Percentiles rank a stretch among this genome's conserved stretches.
Conservation (phyloP, 1,284 basidiomycete species). For the Trametes polyzona region DNA sequence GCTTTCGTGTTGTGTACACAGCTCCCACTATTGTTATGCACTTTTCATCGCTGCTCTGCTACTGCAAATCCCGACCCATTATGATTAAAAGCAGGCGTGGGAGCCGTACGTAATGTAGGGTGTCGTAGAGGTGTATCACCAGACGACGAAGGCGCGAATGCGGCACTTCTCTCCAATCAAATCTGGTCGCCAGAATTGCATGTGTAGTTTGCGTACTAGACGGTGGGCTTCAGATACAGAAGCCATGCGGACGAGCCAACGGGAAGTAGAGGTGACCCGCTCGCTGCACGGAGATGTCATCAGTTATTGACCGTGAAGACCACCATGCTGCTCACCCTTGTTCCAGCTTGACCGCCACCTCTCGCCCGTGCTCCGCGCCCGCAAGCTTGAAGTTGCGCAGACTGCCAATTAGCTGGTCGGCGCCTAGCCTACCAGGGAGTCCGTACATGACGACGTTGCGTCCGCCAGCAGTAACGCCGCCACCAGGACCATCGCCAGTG, state of each 20-base stretch:
- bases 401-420: slow-evolving; percentile 42
- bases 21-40: slow-evolving; percentile 1
- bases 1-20: not conserved
- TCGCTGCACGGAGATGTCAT: not conserved
- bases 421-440: slow-evolving; percentile 51
- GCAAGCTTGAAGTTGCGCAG: slow-evolving; percentile 51
- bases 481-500: slow-evolving; percentile 56
- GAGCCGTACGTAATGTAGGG: not conserved
- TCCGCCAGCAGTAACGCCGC: slow-evolving; percentile 49
- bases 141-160: slow-evolving; percentile 62
- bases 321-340: slow-evolving; percentile 44
- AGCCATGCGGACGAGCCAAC: slow-evolving; percentile 54
- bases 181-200: slow-evolving; percentile 50
- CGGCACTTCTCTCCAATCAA: slow-evolving; percentile 45
- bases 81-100: not conserved
- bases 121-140: slow-evolving; percentile 25
- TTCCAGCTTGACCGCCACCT: slow-evolving; percentile 52
- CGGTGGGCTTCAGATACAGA: slow-evolving; percentile 68
- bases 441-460: slow-evolving; percentile 64
- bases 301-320: not conserved
- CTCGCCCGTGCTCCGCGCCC: slow-evolving; percentile 37
- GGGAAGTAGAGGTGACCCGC: slow-evolving; percentile 33
- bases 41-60: not conserved
- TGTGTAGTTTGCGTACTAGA: slow-evolving; percentile 64
- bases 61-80: not conserved